Evolutionary conservation across 129 eudicot species (phyloP).

Genomic region (Pseudognaphalium luteoalbum): DNA sequence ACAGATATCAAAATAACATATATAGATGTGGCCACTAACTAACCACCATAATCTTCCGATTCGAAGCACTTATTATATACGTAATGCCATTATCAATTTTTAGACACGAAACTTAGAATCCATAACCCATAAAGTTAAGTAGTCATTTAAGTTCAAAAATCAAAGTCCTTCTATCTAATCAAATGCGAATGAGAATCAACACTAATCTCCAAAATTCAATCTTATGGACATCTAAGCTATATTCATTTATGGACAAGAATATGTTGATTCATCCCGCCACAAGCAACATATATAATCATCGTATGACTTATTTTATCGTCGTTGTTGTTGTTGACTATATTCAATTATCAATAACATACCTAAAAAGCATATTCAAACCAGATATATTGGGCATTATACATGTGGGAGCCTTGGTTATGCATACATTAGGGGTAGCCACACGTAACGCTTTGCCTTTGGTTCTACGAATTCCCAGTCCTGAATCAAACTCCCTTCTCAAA

Average conservation of each 20-base stretch:
- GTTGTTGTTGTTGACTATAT: neutral
- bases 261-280: neutral
- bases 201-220: neutral
- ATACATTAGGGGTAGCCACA: constrained; percentile 77
- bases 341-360: constrained; percentile 38
- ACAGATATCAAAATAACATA: neutral
- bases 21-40: neutral
- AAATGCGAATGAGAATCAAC: neutral
- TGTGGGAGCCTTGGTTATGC: constrained; percentile 49
- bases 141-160: neutral
- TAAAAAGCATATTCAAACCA: constrained; percentile 47
- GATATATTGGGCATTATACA: constrained; percentile 37
- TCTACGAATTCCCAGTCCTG: constrained; percentile 36
- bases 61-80: constrained; percentile 11
- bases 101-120: neutral
- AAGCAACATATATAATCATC: neutral
- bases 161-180: neutral
- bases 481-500: constrained; percentile 40
- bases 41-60: constrained; percentile 7
- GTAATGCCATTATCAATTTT: neutral
- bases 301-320: neutral
- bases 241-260: neutral
- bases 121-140: neutral
- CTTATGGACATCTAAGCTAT: neutral
- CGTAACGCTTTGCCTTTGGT: constrained; percentile 45